Evolutionary conservation across 2,329 filamentous ascomycete genomes (phyloP), one percentile per base, ranked within the genome.

Genomic region (Colletotrichum sp.): DNA sequence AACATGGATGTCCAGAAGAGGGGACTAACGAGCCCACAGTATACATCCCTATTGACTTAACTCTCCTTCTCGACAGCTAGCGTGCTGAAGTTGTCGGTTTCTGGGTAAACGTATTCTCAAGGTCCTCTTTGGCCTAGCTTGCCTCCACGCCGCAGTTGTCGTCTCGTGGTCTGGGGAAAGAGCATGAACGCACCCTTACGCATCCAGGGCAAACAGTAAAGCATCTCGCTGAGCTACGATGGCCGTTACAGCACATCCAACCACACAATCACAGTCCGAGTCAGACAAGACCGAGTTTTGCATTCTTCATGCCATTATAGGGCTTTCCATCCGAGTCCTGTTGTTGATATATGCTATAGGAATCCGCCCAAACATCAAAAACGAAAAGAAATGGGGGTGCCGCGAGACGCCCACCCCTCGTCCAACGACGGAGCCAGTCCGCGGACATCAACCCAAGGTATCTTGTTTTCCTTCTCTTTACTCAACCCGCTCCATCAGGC

Each of bases 361-460:
- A 73, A 73, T 44, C 52, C 34, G 73, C 70, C 63, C 32, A 26
- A 36, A 65, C 44, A 64, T 55, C 30, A 67, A 55, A 64, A 73
- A 55, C 16, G 39, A 36, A 75, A 64, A 55, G 64, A 76, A 76
- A 73, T 57, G 26, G 63, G 18, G 72, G 62, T 36, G 70, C 70
- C 69, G 64, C 69, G 13, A 73, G 57, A 55, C 62, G 32, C 55
- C 39, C 59, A 44, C 30, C 64, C 39, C 57, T 26, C 68, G 30
- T 73, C 65, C 70, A 69, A 69, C 73, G 71, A 69, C 70, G 71
- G 71, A 74, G 65, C 74, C 65, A 60, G 74, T 39, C 74, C 65
- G 74, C 49, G 70, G 70, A 65, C 59, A 52, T 76, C 57, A 74
- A 74, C 64, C 71, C 65, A 30, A 74, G 74, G 71, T 74, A 76